Percentiles rank a stretch among this genome's conserved stretches.
Conservation (phyloP, 768 basidiomycete genomes). For the Suillus decipiens region DNA sequence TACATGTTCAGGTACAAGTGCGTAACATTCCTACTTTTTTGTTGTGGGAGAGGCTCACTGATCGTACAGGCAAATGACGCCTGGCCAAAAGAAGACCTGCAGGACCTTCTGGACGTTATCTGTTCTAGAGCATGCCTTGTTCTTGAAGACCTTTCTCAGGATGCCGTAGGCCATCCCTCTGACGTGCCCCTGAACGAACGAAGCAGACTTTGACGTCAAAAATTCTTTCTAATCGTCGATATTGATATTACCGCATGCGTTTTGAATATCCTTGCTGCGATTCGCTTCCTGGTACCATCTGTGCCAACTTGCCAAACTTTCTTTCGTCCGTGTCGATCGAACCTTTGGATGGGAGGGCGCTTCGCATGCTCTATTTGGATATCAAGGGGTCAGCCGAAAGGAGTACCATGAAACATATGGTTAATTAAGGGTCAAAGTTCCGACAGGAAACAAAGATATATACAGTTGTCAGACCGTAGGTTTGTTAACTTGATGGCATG, state of each 20-base stretch:
- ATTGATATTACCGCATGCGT: not conserved
- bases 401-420: not conserved
- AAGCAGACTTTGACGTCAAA: not conserved
- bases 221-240: not conserved
- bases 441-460: not conserved
- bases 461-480: not conserved
- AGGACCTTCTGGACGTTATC: not conserved
- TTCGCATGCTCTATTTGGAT: not conserved
- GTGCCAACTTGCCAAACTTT: not conserved
- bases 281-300: not conserved
- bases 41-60: not conserved
- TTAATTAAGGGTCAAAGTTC: not conserved
- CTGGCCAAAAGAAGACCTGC: not conserved
- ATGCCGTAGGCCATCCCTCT: not conserved
- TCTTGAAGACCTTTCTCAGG: slow-evolving; percentile 3
- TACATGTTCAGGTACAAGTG: slow-evolving; percentile 5
- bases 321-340: not conserved
- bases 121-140: not conserved
- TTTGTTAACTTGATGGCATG: not conserved
- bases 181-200: not conserved
- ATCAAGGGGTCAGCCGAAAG: not conserved
- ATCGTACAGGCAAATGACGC: slow-evolving; percentile 1
- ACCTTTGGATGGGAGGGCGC: no score
- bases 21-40: not conserved
- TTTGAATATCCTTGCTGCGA: not conserved